Conservation (phyloP, 768 basidiomycete species). For the Xanthoconium purpureum region DNA sequence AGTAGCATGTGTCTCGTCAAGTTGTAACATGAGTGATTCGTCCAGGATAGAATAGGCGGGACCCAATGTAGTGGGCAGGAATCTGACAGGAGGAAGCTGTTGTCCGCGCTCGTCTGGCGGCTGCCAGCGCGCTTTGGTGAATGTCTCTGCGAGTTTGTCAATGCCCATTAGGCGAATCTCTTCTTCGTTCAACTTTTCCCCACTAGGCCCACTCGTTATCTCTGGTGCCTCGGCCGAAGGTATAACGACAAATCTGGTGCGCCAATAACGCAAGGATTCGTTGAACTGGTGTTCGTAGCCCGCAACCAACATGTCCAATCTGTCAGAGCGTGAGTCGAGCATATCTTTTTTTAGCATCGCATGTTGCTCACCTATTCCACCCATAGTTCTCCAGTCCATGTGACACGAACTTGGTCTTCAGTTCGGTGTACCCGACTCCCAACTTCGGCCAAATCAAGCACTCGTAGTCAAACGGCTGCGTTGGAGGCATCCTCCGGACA, state of each 20-base stretch:
- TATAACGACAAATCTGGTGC: constrained; percentile 90
- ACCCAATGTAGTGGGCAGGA: constrained; percentile 82
- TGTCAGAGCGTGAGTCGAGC: constrained; percentile 27
- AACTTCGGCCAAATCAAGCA: constrained; percentile 94
- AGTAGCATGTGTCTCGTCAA: constrained; percentile 75
- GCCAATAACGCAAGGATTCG: constrained; percentile 87
- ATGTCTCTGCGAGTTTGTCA: constrained; percentile 85
- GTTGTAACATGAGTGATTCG: constrained; percentile 69
- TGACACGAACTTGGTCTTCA: constrained; percentile 68
- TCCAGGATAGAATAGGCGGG: constrained; percentile 80
- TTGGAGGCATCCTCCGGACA: constrained; percentile 67
- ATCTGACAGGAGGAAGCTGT: constrained; percentile 59
- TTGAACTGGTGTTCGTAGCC: constrained; percentile 79
- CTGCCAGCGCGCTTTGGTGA: constrained; percentile 82
- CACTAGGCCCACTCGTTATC: constrained; percentile 52
- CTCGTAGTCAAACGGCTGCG: constrained; percentile 69
- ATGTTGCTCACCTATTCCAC: constrained; percentile 70
- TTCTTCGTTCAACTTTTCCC: constrained; percentile 79
- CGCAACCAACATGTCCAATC: constrained; percentile 81
- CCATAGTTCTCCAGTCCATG: constrained; percentile 81
- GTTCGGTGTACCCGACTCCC: constrained; percentile 82
- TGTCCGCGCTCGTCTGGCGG: constrained; percentile 40
- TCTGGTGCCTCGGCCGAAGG: constrained; percentile 73
- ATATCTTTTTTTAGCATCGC: neutral
- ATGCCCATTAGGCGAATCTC: constrained; percentile 88